Percentiles rank a stretch among this genome's conserved stretches.
These are phyloP conservation scores for Termitomyces sp. DNA, from an alignment of 768 basidiomycete species.

Conservation along the genomic window DNA sequence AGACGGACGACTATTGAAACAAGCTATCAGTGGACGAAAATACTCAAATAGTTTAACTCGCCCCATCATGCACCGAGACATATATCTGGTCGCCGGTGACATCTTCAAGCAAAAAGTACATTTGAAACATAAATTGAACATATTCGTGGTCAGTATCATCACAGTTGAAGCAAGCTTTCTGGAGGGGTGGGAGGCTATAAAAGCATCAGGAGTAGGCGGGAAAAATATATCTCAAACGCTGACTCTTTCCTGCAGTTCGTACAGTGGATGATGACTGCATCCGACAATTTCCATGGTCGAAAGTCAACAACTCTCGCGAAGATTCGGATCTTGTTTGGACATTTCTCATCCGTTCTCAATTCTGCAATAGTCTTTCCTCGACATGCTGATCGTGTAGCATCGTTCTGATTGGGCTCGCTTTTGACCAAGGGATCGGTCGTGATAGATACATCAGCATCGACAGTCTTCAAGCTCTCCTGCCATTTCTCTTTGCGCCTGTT, in stretches of 20 bases:
- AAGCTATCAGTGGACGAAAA: not conserved
- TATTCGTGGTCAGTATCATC: constrained; percentile 46
- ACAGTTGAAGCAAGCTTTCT: constrained; percentile 45
- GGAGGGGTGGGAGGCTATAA: constrained; percentile 36
- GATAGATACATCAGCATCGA: not conserved
- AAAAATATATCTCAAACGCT: constrained; percentile 9
- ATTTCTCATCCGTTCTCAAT: constrained; percentile 23
- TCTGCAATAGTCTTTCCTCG: constrained; percentile 29
- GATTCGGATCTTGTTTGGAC: constrained; percentile 35
- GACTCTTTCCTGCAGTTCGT: constrained; percentile 47
- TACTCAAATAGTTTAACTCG: constrained; percentile 13
- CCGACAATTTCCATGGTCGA: constrained; percentile 42
- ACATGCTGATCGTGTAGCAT: not conserved
- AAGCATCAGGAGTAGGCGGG: not conserved
- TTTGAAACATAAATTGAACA: constrained; percentile 39
- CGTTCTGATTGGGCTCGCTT: not conserved
- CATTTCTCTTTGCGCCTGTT: constrained; percentile 25
- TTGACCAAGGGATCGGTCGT: not conserved
- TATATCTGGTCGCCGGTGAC: constrained; percentile 33
- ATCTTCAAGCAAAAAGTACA: constrained; percentile 50
- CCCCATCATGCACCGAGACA: constrained; percentile 45
- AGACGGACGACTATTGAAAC: constrained; percentile 32
- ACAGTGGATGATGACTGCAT: constrained; percentile 46
- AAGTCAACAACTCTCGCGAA: constrained; percentile 49
- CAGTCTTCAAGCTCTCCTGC: constrained; percentile 11